Evolutionary conservation across 2,329 filamentous ascomycete species (phyloP).

Genomic region (Pseudophaeomoniella oleicola): DNA sequence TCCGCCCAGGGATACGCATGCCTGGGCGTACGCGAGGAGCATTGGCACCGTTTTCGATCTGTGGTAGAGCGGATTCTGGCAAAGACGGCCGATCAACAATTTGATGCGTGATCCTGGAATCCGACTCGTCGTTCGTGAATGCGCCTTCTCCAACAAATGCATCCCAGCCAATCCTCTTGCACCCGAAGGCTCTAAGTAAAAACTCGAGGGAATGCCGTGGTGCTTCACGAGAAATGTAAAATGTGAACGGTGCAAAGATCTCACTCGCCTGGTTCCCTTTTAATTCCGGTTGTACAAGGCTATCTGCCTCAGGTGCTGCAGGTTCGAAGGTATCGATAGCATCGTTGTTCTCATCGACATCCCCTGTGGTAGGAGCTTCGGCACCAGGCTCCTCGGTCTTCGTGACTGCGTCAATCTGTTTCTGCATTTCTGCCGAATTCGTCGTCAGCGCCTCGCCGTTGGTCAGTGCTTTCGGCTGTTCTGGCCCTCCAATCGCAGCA

Average conservation of each 20-base stretch:
- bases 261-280: constrained; percentile 52
- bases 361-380: constrained; percentile 25
- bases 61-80: constrained; percentile 36
- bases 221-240: constrained; percentile 88
- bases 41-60: constrained; percentile 28
- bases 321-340: constrained; percentile 87
- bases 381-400: constrained; percentile 28
- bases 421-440: constrained; percentile 53
- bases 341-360: constrained; percentile 31
- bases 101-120: constrained; percentile 87
- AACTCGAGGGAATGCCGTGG: constrained; percentile 85
- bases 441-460: constrained; percentile 35
- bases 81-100: constrained; percentile 81
- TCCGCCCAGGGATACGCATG: constrained; percentile 73
- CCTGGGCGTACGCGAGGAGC: constrained; percentile 35
- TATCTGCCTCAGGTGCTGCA: constrained; percentile 68
- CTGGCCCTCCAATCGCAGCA: constrained; percentile 32
- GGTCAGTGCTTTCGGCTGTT: constrained; percentile 37
- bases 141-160: constrained; percentile 77
- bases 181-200: constrained; percentile 83
- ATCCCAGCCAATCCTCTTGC: constrained; percentile 93
- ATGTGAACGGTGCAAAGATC: constrained; percentile 78
- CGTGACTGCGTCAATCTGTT: constrained; percentile 39
- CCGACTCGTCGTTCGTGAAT: constrained; percentile 77
- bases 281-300: constrained; percentile 63